A percentile compares a stretch with the other conserved stretches of the same genome.
phyloP scores from a whole-genome alignment of 179 eudicot species.

The Silene noctiflora region DNA sequence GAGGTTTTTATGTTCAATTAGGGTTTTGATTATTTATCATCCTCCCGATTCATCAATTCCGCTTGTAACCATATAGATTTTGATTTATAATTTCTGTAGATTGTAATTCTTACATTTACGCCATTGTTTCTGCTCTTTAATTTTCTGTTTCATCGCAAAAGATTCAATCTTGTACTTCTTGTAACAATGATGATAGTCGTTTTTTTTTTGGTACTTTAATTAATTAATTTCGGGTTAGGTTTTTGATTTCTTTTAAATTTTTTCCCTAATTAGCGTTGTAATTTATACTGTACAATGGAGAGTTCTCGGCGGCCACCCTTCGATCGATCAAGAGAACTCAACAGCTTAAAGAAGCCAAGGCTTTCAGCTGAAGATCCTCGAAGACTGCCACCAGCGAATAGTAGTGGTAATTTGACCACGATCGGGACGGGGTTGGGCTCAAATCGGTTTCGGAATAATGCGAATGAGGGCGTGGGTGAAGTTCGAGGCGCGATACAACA shows the following conservation, averaged over 20 bases:
- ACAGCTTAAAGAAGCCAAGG: conserved; percentile 58
- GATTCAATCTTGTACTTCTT: conserved; percentile 9
- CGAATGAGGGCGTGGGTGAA: conserved; percentile 30
- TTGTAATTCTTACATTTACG: background rate
- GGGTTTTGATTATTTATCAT: background rate
- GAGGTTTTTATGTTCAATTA: background rate
- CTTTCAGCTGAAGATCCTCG: conserved; percentile 39
- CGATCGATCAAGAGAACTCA: conserved; percentile 62
- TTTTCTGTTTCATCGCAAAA: background rate
- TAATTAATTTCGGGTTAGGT: conserved; percentile 16
- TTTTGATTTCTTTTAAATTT: conserved; percentile 3
- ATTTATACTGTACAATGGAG: conserved; percentile 59
- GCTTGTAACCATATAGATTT: conserved; percentile 3
- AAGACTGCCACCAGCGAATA: conserved; percentile 17
- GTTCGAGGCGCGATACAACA: conserved; percentile 26
- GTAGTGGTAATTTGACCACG: conserved; percentile 25
- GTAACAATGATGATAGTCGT: background rate
- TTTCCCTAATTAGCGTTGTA: conserved; percentile 14
- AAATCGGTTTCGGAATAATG: conserved; percentile 30
- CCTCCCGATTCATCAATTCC: background rate
- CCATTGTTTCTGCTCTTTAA: background rate
- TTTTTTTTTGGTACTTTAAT: background rate
- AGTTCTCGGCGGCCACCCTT: conserved; percentile 64
- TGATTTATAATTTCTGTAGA: background rate
- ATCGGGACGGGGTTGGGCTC: conserved; percentile 12